Evolutionary conservation across 2,329 filamentous ascomycete species (phyloP).

Genomic region (Diplodia sapinea): DNA sequence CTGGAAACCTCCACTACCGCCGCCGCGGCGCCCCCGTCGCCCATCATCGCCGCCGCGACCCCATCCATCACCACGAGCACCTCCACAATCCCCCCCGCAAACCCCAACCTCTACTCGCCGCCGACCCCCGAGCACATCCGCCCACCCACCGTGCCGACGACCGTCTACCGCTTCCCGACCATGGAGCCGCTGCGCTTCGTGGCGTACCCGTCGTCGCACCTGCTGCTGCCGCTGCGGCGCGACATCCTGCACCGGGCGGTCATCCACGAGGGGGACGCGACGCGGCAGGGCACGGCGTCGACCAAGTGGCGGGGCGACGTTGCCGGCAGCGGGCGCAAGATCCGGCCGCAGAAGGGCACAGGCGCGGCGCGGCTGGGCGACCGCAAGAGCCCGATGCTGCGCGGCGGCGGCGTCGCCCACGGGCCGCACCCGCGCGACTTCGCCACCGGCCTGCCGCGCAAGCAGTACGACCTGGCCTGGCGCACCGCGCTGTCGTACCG

Average conservation of each 20-base stretch:
- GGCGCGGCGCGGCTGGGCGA: constrained; percentile 80
- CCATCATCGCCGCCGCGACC: constrained; percentile 41
- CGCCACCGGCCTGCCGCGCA: constrained; percentile 77
- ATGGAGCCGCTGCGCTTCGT: constrained; percentile 83
- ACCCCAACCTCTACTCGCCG: constrained; percentile 39
- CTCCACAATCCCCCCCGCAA: constrained; percentile 48
- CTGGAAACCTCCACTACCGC: constrained; percentile 2
- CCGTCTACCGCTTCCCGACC: constrained; percentile 86
- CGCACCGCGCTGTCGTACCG: constrained; percentile 91
- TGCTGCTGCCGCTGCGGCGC: constrained; percentile 83
- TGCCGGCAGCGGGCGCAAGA: constrained; percentile 80
- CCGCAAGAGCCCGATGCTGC: constrained; percentile 79
- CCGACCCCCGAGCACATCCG: constrained; percentile 49
- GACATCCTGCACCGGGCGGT: constrained; percentile 94
- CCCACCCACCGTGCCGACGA: constrained; percentile 73
- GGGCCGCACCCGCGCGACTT: constrained; percentile 96
- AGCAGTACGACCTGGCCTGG: constrained; percentile 96
- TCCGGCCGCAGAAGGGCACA: constrained; percentile 84
- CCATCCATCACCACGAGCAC: constrained; percentile 38
- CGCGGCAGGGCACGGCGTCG: constrained; percentile 80
- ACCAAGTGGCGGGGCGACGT: constrained; percentile 69
- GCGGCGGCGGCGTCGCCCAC: constrained; percentile 84
- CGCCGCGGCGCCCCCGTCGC: constrained; percentile 46
- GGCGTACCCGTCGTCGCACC: constrained; percentile 79
- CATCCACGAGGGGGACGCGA: constrained; percentile 87